phyloP scores from a whole-genome alignment of 2,329 filamentous ascomycete genomes.

The Myriosclerotinia duriaeana region DNA sequence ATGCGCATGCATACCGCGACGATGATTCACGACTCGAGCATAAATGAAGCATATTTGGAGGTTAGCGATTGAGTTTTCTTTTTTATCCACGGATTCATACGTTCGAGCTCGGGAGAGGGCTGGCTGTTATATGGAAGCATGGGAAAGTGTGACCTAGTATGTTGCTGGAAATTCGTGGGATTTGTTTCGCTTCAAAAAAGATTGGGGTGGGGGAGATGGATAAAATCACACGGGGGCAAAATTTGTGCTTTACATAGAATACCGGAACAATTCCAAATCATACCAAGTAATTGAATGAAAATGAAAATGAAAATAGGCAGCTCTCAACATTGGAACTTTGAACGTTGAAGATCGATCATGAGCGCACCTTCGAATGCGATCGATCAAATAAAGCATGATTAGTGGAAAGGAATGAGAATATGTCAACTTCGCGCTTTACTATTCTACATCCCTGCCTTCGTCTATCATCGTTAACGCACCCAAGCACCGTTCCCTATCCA shows the following conservation, averaged over 20 bases:
- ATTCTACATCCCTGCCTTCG: slow-evolving; percentile 13
- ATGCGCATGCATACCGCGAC: slow-evolving; percentile 22
- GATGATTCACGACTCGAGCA: slow-evolving; percentile 28
- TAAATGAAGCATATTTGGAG: slow-evolving; percentile 35
- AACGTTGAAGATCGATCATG: slow-evolving; percentile 6
- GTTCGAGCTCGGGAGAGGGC: neutral
- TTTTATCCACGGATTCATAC: slow-evolving; percentile 11
- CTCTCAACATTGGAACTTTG: neutral
- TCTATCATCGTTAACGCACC: neutral
- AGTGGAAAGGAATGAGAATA: slow-evolving; percentile 7
- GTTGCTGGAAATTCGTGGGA: slow-evolving; percentile 13
- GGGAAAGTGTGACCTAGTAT: neutral
- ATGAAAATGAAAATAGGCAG: slow-evolving; percentile 3
- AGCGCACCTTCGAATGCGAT: slow-evolving; percentile 2
- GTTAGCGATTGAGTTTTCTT: slow-evolving; percentile 34
- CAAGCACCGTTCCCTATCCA: neutral
- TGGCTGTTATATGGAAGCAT: slow-evolving; percentile 1
- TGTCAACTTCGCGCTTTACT: slow-evolving; percentile 20
- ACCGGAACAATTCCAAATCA: slow-evolving; percentile 16
- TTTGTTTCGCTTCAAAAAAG: slow-evolving; percentile 19
- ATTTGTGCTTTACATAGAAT: slow-evolving; percentile 15
- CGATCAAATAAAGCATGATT: slow-evolving; percentile 12
- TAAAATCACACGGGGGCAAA: slow-evolving; percentile 11
- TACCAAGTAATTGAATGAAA: slow-evolving; percentile 14
- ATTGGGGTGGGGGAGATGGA: slow-evolving; percentile 6